Evolutionary conservation across 2,329 filamentous ascomycete genomes (phyloP), one percentile per base, ranked within the genome.

Genomic region (Alternaria sp.): DNA sequence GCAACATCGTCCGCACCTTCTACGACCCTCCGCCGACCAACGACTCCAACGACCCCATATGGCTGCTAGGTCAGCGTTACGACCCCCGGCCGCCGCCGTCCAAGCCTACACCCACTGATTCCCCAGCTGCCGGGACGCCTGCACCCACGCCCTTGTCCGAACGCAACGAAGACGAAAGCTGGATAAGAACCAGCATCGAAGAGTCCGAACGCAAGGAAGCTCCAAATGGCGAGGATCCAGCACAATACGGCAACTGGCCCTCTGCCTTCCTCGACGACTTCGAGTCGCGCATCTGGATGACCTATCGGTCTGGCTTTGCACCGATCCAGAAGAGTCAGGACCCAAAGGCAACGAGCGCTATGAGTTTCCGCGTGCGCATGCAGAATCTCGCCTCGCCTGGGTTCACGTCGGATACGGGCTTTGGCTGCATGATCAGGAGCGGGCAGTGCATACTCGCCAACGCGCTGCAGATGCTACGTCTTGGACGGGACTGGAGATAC

Each of bases 351-450:
- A 78, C 85, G 1, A 85, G 90, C 5, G 84, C 89, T 8, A 88
- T 98, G 83, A 96, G 93, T 4, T 88, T 98, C 61, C 85, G 92
- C 2, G 95, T 97, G 80, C 90, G 93, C 54, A 84, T 98, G 70
- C 91, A 93, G 74, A 94, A 86, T 57, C 91, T 98, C 6, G 93
- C 97, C 52, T 88, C 92, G 61, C 85, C 86, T 25, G 93, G 92
- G 5, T 99, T 98, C 80, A 91, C 93, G 11, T 95, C 93, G 2
- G 96, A 99, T 78, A 94, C 93, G 10, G 96, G 96, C 55, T 99
- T 96, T 93, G 96, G 96, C 0, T 99, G 96, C 77, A 99, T 99
- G 96, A 98, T 99, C 72, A 86, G 96, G 63, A 97, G 95, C 6
- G 96, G 96, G 4, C 96, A 99, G 82, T 95, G 93, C 74, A 85